phyloP scores from a whole-genome alignment of 129 eudicot genomes.

The Flaveria ramosissima region DNA sequence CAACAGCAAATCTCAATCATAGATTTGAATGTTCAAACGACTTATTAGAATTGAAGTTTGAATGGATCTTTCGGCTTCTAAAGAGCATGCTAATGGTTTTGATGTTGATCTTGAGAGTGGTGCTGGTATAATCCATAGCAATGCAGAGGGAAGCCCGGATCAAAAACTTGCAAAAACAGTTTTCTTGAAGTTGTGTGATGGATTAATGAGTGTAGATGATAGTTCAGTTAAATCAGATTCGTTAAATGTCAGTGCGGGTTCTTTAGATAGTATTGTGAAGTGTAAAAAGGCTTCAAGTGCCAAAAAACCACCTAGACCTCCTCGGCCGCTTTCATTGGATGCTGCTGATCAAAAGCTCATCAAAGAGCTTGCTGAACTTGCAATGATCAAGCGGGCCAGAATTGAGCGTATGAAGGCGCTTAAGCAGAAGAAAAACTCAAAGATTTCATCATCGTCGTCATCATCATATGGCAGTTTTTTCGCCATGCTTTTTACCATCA shows the following conservation, averaged over 20 bases:
- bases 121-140: conserved; percentile 19
- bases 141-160: conserved; percentile 29
- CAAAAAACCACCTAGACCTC: conserved; percentile 69
- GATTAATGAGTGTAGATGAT: conserved; percentile 39
- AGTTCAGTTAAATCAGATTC: conserved; percentile 19
- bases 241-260: conserved; percentile 24
- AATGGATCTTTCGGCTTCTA: conserved; percentile 49
- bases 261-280: conserved; percentile 27
- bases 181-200: conserved; percentile 36
- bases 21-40: conserved; percentile 20
- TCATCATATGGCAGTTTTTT: conserved; percentile 61
- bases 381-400: conserved; percentile 72
- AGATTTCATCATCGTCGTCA: conserved; percentile 36
- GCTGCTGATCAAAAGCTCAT: conserved; percentile 78
- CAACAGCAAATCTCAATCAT: no score
- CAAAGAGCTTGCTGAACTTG: conserved; percentile 78
- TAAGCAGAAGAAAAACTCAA: conserved; percentile 69
- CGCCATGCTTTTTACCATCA: conserved; percentile 65
- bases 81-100: conserved; percentile 40
- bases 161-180: conserved; percentile 28
- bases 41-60: not conserved
- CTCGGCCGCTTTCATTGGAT: conserved; percentile 69
- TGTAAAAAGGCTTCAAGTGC: conserved; percentile 46
- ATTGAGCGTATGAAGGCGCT: conserved; percentile 74
- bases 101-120: conserved; percentile 79